Evolutionary conservation across 148 eudicot genomes (phyloP), one percentile per base, ranked within the genome.

Genomic region (Drosera capensis): DNA sequence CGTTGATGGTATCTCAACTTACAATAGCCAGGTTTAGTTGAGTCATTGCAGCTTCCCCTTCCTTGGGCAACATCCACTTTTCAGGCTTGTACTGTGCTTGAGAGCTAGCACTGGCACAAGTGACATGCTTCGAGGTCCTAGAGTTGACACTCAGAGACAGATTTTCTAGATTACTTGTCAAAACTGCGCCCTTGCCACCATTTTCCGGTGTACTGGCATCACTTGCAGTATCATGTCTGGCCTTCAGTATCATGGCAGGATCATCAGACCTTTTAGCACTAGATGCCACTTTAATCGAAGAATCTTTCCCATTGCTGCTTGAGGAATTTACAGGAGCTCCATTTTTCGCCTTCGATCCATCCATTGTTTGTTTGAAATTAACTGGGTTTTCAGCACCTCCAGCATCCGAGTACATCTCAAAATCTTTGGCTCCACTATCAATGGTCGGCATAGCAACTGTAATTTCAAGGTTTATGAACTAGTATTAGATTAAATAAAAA

Each of bases 21-120:
- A 90, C 97, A 71, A 90, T 80, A 31, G 95, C 97, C 64, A 90
- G 93, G 73, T 90, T 90, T 23, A 90, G 76, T 57, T 84, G 95
- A 26, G 49, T 70, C 68, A 77, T 30, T 42, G 12, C 57, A 62
- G 51, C 71, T 20, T 63, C 71, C 24, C 54, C 62, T 54, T 64
- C 63, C 25, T 64, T 71, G 20, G 74, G 85, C 23, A 75, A 65
- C 87, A 84, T 84, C 95, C 95, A 84, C 52, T 74, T 70, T 56
- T 90, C 95, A 16, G 95, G 87, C 69, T 62, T 71, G 68, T 73
- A 84, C 23, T 73, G 63, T 43, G 68, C 64, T 47, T 24, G 36
- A 49, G 62, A 51, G 43, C 23, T 47, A 21, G 60, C 49, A 63
- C 58, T 75, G 47, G 55, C 67, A 45, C 58, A 60, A 55, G 40